phyloP scores from a whole-genome alignment of 768 basidiomycete genomes.

The Cytidiella melzeri region DNA sequence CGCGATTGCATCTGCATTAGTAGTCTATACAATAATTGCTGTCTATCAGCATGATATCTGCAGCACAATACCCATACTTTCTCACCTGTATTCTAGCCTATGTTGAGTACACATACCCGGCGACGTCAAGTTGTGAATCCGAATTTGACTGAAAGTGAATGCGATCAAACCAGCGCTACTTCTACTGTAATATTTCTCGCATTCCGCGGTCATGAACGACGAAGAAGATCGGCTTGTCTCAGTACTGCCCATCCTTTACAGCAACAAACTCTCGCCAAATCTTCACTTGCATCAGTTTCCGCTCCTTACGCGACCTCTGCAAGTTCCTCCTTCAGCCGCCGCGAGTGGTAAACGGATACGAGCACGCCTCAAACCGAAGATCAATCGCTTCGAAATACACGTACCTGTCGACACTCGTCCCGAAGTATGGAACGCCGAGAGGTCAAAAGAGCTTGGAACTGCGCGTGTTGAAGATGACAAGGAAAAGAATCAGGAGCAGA shows the following conservation, averaged over 20 bases:
- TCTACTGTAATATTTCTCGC: too few relatives aligned
- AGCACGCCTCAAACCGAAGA: constrained; percentile 62
- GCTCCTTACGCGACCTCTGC: constrained; percentile 64
- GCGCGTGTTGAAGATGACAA: constrained; percentile 70
- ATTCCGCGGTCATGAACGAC: constrained; percentile 10
- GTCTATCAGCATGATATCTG: too few relatives aligned
- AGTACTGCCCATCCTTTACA: constrained; percentile 67
- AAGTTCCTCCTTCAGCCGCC: constrained; percentile 68
- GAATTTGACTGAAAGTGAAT: too few relatives aligned
- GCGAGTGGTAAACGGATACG: constrained; percentile 70
- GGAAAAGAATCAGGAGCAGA: constrained; percentile 64
- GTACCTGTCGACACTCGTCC: constrained; percentile 75
- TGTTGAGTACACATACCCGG: too few relatives aligned
- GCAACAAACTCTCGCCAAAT: constrained; percentile 52
- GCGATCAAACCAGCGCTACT: too few relatives aligned
- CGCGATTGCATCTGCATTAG: too few relatives aligned
- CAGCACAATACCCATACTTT: too few relatives aligned
- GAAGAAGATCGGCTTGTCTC: constrained; percentile 57
- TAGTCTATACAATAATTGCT: too few relatives aligned
- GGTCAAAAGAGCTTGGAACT: constrained; percentile 55
- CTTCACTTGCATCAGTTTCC: constrained; percentile 82
- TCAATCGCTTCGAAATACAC: constrained; percentile 66
- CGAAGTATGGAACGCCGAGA: constrained; percentile 77
- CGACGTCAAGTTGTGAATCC: too few relatives aligned
- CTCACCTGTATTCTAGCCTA: too few relatives aligned